These are phyloP conservation scores for Barnettozyma siamensis DNA, from an alignment of 805 yeast genomes.

Conservation along the genomic window DNA sequence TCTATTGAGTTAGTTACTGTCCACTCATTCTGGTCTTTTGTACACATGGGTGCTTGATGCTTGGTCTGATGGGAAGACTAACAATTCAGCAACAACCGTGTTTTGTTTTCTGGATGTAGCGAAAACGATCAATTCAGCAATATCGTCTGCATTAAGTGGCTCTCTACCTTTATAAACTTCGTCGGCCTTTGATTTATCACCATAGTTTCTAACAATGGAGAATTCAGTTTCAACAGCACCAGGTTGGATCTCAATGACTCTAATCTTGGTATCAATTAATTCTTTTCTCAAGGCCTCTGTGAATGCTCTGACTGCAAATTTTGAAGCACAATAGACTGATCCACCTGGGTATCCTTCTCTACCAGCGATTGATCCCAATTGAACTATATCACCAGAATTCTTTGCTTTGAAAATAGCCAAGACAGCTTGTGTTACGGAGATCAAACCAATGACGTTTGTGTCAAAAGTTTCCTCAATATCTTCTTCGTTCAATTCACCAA, in stretches of 20 bases:
- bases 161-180: constrained; percentile 50
- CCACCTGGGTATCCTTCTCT: constrained; percentile 78
- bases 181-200: constrained; percentile 49
- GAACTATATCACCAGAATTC: constrained; percentile 68
- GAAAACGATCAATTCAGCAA: constrained; percentile 31
- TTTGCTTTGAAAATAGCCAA: constrained; percentile 65
- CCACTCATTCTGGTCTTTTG: constrained; percentile 43
- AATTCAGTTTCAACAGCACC: constrained; percentile 70
- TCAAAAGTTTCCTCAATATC: constrained; percentile 75
- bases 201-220: constrained; percentile 53
- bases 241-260: constrained; percentile 64
- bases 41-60: constrained; percentile 54
- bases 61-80: constrained; percentile 83
- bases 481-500: constrained; percentile 57
- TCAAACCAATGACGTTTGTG: constrained; percentile 84
- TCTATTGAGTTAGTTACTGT: too few relatives aligned
- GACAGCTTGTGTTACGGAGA: constrained; percentile 75
- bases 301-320: constrained; percentile 67
- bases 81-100: constrained; percentile 65
- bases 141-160: constrained; percentile 54
- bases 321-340: constrained; percentile 70
- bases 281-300: constrained; percentile 72
- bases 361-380: constrained; percentile 74
- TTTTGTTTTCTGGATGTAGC: constrained; percentile 52
- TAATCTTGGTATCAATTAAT: constrained; percentile 58